Conservation (phyloP, 306 rosid genomes). For the Corylus americana region DNA sequence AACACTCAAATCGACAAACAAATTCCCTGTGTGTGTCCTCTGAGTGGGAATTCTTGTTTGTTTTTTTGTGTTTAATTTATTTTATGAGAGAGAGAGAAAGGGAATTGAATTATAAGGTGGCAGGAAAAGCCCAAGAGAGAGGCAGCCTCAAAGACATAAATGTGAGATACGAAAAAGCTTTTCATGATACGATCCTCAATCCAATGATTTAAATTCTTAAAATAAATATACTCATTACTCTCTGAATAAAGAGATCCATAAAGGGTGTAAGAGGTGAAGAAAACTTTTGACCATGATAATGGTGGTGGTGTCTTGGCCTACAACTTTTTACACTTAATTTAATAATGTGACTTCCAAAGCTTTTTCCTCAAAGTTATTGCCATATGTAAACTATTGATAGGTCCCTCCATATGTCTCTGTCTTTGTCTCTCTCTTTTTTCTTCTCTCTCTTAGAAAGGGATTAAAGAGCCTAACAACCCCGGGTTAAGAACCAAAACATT, state of each 20-base stretch:
- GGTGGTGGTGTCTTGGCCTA: background rate
- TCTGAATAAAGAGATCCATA: slow-evolving; percentile 34
- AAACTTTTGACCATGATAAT: slow-evolving; percentile 61
- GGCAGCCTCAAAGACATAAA: slow-evolving; percentile 33
- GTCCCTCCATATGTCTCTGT: background rate
- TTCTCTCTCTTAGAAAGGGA: background rate
- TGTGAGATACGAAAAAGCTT: slow-evolving; percentile 48
- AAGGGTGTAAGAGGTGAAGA: slow-evolving; percentile 41
- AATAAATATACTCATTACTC: slow-evolving; percentile 18
- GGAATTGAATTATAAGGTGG: slow-evolving; percentile 12
- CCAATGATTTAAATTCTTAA: slow-evolving; percentile 48
- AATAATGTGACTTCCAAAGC: slow-evolving; percentile 28
- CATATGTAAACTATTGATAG: slow-evolving; percentile 29
- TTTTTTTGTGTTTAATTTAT: background rate
- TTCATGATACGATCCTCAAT: slow-evolving; percentile 47
- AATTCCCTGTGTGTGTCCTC: slow-evolving; percentile 12
- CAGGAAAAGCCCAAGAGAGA: slow-evolving; percentile 12
- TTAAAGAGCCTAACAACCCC: too few species aligned
- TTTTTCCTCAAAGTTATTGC: slow-evolving; percentile 57
- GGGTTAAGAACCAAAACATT: too few species aligned
- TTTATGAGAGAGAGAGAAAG: background rate
- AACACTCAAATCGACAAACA: slow-evolving; percentile 34
- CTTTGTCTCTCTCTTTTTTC: background rate
- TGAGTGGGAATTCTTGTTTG: slow-evolving; percentile 30
- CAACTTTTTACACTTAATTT: slow-evolving; percentile 45